phyloP scores from a whole-genome alignment of 2,329 filamentous ascomycete species.

The Phaeosphaeriaceae sp. region DNA sequence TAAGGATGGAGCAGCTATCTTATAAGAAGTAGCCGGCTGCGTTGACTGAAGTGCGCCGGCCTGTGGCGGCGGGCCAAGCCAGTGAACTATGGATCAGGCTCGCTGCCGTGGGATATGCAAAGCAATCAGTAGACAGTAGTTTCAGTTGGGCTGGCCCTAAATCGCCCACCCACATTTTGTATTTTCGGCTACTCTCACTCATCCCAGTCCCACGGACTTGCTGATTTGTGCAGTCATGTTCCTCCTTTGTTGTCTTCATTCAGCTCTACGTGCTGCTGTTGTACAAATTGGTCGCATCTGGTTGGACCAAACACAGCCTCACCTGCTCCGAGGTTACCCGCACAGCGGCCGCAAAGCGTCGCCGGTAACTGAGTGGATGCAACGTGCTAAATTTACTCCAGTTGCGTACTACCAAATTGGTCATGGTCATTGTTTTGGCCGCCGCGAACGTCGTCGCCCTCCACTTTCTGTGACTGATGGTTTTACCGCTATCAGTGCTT shows the following conservation, averaged over 20 bases:
- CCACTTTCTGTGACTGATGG: constrained; percentile 5
- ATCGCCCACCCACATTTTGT: constrained; percentile 26
- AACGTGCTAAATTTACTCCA: constrained; percentile 38
- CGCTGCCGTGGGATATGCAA: constrained; percentile 48
- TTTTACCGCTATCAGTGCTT: constrained; percentile 10
- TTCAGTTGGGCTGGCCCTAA: constrained; percentile 21
- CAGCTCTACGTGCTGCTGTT: constrained; percentile 10
- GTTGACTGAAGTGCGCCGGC: constrained; percentile 34
- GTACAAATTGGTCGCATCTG: constrained; percentile 24
- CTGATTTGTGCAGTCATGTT: constrained; percentile 10
- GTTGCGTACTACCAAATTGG: constrained; percentile 21
- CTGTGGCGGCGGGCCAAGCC: constrained; percentile 39
- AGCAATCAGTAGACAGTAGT: constrained; percentile 23
- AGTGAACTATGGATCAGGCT: constrained; percentile 34
- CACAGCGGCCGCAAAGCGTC: constrained; percentile 42
- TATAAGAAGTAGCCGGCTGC: constrained; percentile 36
- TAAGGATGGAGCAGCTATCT: constrained; percentile 34
- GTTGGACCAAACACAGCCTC: constrained; percentile 36
- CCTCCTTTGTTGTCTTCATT: constrained; percentile 12
- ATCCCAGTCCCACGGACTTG: constrained; percentile 22
- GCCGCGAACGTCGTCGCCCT: neutral
- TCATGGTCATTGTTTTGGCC: constrained; percentile 20
- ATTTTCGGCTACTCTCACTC: constrained; percentile 25
- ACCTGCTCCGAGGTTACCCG: constrained; percentile 45
- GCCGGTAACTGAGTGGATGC: constrained; percentile 20